These are phyloP conservation scores for Rhytidiadelphus loreus DNA, from an alignment of 225 moss, liverwort and hornwort species.

Conservation along the genomic window DNA sequence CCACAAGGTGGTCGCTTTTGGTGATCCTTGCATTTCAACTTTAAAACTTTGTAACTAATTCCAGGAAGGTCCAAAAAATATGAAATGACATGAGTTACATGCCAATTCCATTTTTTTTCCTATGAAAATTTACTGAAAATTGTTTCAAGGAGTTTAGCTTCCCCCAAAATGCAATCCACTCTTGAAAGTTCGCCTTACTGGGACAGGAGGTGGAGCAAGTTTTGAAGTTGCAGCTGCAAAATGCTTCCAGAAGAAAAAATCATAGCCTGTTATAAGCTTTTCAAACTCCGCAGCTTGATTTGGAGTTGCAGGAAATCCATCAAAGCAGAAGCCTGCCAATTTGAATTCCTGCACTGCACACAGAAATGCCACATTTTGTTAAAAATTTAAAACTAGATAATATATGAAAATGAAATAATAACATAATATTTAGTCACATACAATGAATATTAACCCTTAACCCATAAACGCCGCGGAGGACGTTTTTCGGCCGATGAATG, in stretches of 20 bases:
- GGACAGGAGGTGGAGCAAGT: slow-evolving; percentile 58
- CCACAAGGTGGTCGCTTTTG: rapidly evolving
- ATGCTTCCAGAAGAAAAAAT: slow-evolving; percentile 40
- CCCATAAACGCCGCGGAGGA: no score
- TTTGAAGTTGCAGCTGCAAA: slow-evolving; percentile 42
- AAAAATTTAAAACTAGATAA: neutral
- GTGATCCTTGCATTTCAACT: rapidly evolving
- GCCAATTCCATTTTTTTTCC: neutral
- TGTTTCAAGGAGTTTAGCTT: neutral
- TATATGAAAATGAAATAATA: neutral
- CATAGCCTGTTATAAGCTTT: slow-evolving; percentile 59
- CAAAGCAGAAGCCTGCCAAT: slow-evolving; percentile 55
- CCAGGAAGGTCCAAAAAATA: neutral
- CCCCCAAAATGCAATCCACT: neutral
- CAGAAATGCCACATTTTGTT: neutral
- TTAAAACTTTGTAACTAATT: neutral
- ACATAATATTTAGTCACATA: neutral
- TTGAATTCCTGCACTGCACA: slow-evolving; percentile 4
- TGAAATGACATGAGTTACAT: neutral
- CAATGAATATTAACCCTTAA: no score
- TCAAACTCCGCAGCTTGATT: slow-evolving; percentile 65
- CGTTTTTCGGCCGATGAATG: no score
- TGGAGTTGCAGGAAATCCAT: slow-evolving; percentile 67
- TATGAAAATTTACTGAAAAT: neutral
- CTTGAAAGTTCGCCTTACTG: neutral